A percentile compares a stretch with the other conserved stretches of the same genome.
These are phyloP conservation scores for Rhipidocladum racemiflorum DNA, from an alignment of 176 grass and related monocot species.

Conservation along the genomic window DNA sequence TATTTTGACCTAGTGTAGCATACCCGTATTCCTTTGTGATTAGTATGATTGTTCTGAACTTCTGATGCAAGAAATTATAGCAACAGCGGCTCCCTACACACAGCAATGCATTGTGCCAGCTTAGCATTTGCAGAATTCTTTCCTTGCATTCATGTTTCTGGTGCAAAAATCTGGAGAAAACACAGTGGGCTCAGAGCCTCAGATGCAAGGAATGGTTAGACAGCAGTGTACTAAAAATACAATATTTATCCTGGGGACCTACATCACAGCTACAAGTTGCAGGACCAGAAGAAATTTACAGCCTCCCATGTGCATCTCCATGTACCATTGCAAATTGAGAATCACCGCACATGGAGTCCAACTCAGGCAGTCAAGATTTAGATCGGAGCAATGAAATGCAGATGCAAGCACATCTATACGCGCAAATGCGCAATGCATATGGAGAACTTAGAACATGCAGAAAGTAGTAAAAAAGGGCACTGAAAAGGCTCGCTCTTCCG, in stretches of 20 bases:
- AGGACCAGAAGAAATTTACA: conserved; percentile 38
- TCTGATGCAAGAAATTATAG: conserved; percentile 22
- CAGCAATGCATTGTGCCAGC: conserved; percentile 33
- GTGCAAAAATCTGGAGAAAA: conserved; percentile 38
- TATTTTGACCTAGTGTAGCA: no score
- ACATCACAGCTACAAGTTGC: conserved; percentile 43
- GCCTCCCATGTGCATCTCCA: conserved; percentile 45
- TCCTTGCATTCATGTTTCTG: conserved; percentile 14
- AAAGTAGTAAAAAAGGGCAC: neutral
- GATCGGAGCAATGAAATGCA: conserved; percentile 33
- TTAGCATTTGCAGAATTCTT: conserved; percentile 24
- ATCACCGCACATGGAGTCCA: conserved; percentile 67
- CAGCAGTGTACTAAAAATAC: conserved; percentile 18
- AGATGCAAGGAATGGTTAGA: conserved; percentile 36
- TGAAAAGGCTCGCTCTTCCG: conserved; percentile 43
- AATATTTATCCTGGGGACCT: conserved; percentile 20
- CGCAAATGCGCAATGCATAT: neutral
- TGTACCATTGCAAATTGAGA: conserved; percentile 52
- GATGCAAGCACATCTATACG: conserved; percentile 6
- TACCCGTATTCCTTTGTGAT: no score
- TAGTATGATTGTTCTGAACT: neutral
- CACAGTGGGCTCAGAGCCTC: conserved; percentile 35
- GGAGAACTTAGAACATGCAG: conserved; percentile 11
- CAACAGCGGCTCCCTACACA: conserved; percentile 25
- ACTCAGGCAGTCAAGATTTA: conserved; percentile 41